Evolutionary conservation across 768 basidiomycete species (phyloP), one percentile per base, ranked within the genome.

Genomic region (Mycena galericulata): DNA sequence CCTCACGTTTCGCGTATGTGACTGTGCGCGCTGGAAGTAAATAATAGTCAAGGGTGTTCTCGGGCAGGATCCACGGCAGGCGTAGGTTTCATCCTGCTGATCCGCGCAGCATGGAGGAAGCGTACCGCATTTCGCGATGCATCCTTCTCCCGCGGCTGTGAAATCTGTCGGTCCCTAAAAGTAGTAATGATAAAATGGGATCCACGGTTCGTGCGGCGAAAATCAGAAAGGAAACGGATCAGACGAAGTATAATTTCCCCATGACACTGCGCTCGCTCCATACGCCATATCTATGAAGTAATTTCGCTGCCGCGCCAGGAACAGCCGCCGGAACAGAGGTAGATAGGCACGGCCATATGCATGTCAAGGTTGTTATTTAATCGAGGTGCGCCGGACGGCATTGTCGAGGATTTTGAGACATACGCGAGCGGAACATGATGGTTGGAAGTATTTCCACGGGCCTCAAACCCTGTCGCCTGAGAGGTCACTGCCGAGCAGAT

Each of bases 1-100:
- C n/a, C 15, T 45, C n/a, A 24, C 34, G 34, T 18, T 18, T 30
- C 20, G n/a, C 34, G 22, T 55, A 26, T 29, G 27, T 55, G 56
- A 58, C 56, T 45, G 56, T 27, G 56, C 30, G 56, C 56, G 56
- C 56, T 58, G n/a, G n/a, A 32, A 58, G 20, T 17, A 11, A 57
- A 30, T 30, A 26, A 6, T 17, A 40, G 14, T 11, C n/a, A 22
- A 26, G 40, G 54, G 54, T 56, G 54, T 56, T 56, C 41, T 20
- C 40, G 56, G 29, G 41, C 11, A 58, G 56, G 43, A 58, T 45
- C 30, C n/a, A 32, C 43, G 14, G 18, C 17, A 8, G 32, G 32
- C 9, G n/a, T 27, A 45, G 20, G 43, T 43, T 14, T 32, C 4
- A 24, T 27, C 53, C 8, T 26, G 6, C 29, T 45, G 56, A 58